Percentiles rank a stretch among this genome's conserved stretches.
These are phyloP conservation scores for Entoloma clypeatum DNA, from an alignment of 1,284 basidiomycete species.

Conservation along the genomic window DNA sequence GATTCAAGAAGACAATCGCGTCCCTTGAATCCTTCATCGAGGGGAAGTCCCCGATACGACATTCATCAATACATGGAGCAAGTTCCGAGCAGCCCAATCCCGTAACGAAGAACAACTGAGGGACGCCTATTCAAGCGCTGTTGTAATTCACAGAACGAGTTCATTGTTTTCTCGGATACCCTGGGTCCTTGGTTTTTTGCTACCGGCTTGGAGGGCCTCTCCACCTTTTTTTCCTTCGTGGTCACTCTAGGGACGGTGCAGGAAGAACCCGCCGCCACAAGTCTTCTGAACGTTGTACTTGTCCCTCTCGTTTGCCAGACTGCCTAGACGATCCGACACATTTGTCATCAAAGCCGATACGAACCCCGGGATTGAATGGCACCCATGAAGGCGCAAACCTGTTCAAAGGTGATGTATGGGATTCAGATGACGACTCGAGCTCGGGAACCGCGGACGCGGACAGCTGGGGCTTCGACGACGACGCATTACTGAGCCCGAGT, in stretches of 20 bases:
- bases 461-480: conserved; percentile 60
- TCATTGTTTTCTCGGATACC: conserved; percentile 50
- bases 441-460: conserved; percentile 30
- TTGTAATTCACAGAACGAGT: conserved; percentile 46
- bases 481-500: conserved; percentile 29
- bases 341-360: conserved; percentile 39
- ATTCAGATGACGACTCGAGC: conserved; percentile 30
- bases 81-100: conserved; percentile 51
- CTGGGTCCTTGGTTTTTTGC: conserved; percentile 52
- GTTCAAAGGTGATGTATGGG: conserved; percentile 38
- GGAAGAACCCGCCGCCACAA: conserved; percentile 51
- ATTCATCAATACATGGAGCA: conserved; percentile 32
- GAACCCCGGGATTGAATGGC: conserved; percentile 22
- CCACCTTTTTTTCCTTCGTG: conserved; percentile 48
- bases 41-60: conserved; percentile 60
- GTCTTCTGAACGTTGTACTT: conserved; percentile 62
- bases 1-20: conserved; percentile 44
- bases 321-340: too few relatives aligned
- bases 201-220: conserved; percentile 49
- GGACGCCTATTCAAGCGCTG: conserved; percentile 59
- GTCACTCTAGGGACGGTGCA: conserved; percentile 49
- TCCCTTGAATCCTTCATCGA: conserved; percentile 40
- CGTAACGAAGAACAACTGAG: conserved; percentile 67
- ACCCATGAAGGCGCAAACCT: conserved; percentile 23
- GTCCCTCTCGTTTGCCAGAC: too few relatives aligned